phyloP scores from a whole-genome alignment of 1,139 yeast species.

The Pneumocystis canis region DNA sequence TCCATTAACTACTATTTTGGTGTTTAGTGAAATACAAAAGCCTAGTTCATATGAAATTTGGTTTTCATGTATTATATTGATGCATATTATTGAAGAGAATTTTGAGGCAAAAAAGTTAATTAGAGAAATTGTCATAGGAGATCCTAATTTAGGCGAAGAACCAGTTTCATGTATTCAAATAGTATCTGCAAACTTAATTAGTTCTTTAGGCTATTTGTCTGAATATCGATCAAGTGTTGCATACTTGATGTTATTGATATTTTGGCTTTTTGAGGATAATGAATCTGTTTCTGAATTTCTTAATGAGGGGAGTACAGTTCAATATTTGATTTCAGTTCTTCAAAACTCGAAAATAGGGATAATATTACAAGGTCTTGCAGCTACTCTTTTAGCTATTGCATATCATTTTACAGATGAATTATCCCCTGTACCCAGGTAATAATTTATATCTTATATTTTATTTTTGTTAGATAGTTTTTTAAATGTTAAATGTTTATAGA shows the following conservation, averaged over 20 bases:
- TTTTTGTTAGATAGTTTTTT: background rate
- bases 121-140: conserved; percentile 46
- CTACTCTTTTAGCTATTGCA: conserved; percentile 56
- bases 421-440: conserved; percentile 45
- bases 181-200: conserved; percentile 56
- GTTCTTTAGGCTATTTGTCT: conserved; percentile 40
- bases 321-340: conserved; percentile 46
- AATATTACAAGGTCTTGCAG: conserved; percentile 60
- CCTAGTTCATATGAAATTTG: conserved; percentile 70
- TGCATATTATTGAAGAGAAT: conserved; percentile 46
- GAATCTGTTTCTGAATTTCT: conserved; percentile 65
- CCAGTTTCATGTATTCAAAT: conserved; percentile 65
- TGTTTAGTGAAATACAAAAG: conserved; percentile 39
- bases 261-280: conserved; percentile 68
- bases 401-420: conserved; percentile 59
- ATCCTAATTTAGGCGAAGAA: conserved; percentile 54
- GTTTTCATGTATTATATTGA: conserved; percentile 62
- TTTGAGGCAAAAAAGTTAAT: conserved; percentile 38
- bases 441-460: conserved; percentile 10
- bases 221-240: conserved; percentile 73
- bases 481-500: conserved; percentile 24
- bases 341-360: conserved; percentile 45
- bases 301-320: conserved; percentile 49
- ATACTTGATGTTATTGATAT: conserved; percentile 57
- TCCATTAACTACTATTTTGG: conserved; percentile 25